Conservation (phyloP, 192 early-diverging fungal genomes). For the Coemansia brasiliensis region DNA sequence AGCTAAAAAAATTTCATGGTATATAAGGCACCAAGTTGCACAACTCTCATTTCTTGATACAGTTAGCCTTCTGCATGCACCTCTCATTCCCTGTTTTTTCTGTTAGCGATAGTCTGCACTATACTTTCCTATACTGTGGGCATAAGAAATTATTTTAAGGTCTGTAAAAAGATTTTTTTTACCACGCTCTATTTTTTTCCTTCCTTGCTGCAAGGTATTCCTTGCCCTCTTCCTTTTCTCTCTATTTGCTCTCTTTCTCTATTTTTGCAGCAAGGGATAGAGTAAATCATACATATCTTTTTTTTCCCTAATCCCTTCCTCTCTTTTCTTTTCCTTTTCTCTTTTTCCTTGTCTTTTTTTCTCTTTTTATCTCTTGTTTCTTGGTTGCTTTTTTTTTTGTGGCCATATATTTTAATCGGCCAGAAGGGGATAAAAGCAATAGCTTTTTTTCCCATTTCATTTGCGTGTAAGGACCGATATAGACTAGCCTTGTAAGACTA, state of each 20-base stretch:
- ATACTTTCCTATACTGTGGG: constrained; percentile 21
- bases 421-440: no score
- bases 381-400: background rate
- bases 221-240: constrained; percentile 2
- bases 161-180: constrained; percentile 7
- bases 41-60: no score
- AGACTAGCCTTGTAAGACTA: no score
- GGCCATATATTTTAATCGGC: no score
- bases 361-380: constrained; percentile 14
- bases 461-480: no score
- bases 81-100: constrained; percentile 11
- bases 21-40: no score
- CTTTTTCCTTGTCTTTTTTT: constrained; percentile 1
- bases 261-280: constrained; percentile 17
- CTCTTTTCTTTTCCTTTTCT: background rate
- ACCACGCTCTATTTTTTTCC: constrained; percentile 12
- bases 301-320: background rate
- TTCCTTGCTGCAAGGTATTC: background rate
- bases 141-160: constrained; percentile 7
- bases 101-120: constrained; percentile 15
- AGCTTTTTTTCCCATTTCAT: no score
- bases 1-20: no score
- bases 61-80: constrained; percentile 2
- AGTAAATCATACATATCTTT: constrained; percentile 7
- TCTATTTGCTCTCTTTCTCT: constrained; percentile 8